These are phyloP conservation scores for Gnetum montanum DNA, from an alignment of 75 land plant species.

Conservation along the genomic window DNA sequence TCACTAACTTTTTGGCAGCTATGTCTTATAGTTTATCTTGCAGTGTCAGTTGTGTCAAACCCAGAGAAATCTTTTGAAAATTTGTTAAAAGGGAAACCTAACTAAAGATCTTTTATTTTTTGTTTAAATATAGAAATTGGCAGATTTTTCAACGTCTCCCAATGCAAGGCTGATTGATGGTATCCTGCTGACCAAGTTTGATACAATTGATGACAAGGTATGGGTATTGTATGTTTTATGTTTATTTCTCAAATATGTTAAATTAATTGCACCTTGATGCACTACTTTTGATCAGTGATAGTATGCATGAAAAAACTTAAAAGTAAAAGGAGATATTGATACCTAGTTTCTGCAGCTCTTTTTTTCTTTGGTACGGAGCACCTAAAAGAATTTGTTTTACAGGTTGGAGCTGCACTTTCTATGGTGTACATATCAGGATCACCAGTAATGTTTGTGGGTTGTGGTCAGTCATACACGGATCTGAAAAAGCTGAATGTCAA, in stretches of 20 bases:
- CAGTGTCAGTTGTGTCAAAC: not conserved
- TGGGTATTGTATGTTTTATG: too few relatives aligned
- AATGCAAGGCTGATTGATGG: constrained; percentile 71
- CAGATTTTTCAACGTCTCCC: constrained; percentile 66
- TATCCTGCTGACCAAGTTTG: constrained; percentile 84
- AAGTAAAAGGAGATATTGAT: too few relatives aligned
- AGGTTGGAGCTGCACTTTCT: constrained; percentile 99
- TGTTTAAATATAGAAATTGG: constrained; percentile 72
- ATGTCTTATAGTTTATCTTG: not conserved
- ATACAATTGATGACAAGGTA: constrained; percentile 97
- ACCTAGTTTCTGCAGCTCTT: not conserved
- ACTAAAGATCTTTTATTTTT: too few relatives aligned
- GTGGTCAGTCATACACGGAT: constrained; percentile 97
- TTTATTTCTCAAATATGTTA: too few relatives aligned
- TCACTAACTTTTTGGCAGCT: not conserved
- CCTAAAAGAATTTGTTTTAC: constrained; percentile 8
- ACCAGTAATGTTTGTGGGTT: constrained; percentile 96
- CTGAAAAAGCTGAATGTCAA: constrained; percentile 96
- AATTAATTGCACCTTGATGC: too few relatives aligned
- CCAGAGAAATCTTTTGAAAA: too few relatives aligned
- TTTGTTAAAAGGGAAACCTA: too few relatives aligned
- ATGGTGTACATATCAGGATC: constrained; percentile 98
- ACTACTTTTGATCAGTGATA: too few relatives aligned
- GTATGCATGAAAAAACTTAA: too few relatives aligned
- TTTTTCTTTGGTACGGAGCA: not conserved